Base-by-base conservation (phyloP, 2,329 filamentous ascomycete genomes). In the Diplodia sapinea region DNA sequence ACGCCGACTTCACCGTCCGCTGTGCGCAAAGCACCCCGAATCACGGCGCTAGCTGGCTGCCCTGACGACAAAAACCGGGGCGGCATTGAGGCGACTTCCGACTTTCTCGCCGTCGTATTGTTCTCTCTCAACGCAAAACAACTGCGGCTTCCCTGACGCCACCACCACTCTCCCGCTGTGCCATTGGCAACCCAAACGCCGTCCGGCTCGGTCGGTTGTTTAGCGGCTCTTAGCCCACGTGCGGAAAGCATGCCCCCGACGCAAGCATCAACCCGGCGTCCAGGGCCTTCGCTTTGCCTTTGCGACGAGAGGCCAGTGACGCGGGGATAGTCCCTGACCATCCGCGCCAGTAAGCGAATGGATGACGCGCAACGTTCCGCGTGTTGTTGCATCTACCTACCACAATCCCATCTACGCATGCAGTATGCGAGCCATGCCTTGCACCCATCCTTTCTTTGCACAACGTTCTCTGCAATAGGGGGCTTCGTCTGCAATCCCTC, bases 231-330 rank as follows among this genome's bases (percentile, higher is more conserved):
- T 62, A 43, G 57, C 31, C 12, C 12, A 38, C 36, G 56, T 47
- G 43, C 43, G 43, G 17, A 36, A n/a, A 11, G 15, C 36, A 38
- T 17, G 56, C 4, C 12, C 11, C 43, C 43, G 43, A n/a, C 43
- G 43, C 56, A 59, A 47, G 56, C 56, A 59, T 59, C 56, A 59
- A 59, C 56, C 56, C 38, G 26, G 56, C 23, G 17, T 29, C 38
- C 20, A n/a, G 56, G 17, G 17, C 56, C 13, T 26, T 59, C 43
- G 43, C 17, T 20, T 47, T 47, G 43, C 43, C n/a, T 47, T 38
- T 36, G 38, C 36, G 11, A 11, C 17, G 47, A 31, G 15, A 29
- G 23, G 47, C 17, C 2, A 20, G 23, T 8, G 29, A 13, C 5
- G 38, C 40, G 15, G 23, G 26, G 56, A 56, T 29, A 50, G 57